phyloP scores from a whole-genome alignment of 2,329 filamentous ascomycete species.

The Colletotrichum phormii region DNA sequence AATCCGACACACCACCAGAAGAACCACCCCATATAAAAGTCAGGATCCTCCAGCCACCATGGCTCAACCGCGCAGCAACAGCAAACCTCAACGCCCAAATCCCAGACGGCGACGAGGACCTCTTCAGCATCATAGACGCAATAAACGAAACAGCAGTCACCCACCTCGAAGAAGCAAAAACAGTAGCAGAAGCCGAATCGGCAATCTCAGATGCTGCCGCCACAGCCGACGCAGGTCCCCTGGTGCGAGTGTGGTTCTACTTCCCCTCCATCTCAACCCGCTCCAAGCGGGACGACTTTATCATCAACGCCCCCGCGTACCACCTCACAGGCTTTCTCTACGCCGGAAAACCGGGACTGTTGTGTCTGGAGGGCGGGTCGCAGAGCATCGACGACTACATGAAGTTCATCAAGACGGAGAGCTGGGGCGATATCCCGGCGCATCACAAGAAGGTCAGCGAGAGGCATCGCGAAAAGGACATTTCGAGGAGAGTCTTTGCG shows the following conservation, averaged over 20 bases:
- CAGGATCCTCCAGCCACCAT: constrained; percentile 60
- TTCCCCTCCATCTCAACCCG: constrained; percentile 71
- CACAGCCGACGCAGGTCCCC: constrained; percentile 35
- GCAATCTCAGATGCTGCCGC: not conserved
- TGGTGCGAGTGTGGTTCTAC: constrained; percentile 71
- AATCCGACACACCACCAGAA: constrained; percentile 13
- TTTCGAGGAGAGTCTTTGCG: constrained; percentile 54
- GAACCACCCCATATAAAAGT: constrained; percentile 56
- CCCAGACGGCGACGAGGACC: constrained; percentile 52
- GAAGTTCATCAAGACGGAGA: constrained; percentile 72
- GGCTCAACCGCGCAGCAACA: constrained; percentile 63
- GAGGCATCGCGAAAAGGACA: constrained; percentile 56
- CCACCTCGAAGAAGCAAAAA: constrained; percentile 43
- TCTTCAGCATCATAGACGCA: constrained; percentile 58
- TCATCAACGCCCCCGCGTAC: constrained; percentile 64
- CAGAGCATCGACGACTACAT: constrained; percentile 67
- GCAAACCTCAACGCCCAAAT: constrained; percentile 51
- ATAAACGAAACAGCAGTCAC: constrained; percentile 50
- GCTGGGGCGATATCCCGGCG: constrained; percentile 71
- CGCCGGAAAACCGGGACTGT: constrained; percentile 68
- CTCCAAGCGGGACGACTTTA: constrained; percentile 67
- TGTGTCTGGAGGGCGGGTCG: constrained; percentile 63
- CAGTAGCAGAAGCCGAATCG: not conserved
- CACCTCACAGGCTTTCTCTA: constrained; percentile 68
- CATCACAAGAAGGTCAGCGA: constrained; percentile 74